phyloP scores from a whole-genome alignment of 495 filamentous ascomycete genomes.

The Jackrogersella multiformis region DNA sequence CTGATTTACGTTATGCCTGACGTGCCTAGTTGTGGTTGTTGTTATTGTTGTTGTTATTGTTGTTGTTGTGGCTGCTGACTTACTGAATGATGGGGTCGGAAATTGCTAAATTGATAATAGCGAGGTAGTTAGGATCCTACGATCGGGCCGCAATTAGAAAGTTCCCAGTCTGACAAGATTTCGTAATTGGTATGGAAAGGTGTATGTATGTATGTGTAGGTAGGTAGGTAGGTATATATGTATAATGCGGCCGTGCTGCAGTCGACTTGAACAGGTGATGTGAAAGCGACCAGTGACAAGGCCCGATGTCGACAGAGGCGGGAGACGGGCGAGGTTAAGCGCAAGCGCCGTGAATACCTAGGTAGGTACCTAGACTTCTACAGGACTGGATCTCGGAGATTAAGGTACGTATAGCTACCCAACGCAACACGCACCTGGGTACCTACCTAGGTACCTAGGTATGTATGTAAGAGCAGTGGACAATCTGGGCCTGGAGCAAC shows the following conservation, averaged over 20 bases:
- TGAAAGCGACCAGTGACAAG: slow-evolving; percentile 32
- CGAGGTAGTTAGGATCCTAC: slow-evolving; percentile 15
- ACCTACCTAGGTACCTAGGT: slow-evolving; percentile 30
- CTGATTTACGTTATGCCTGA: slow-evolving; percentile 20
- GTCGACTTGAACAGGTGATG: slow-evolving; percentile 26
- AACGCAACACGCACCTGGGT: slow-evolving; percentile 22
- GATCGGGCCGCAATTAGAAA: slow-evolving; percentile 38
- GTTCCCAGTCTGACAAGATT: slow-evolving; percentile 12
- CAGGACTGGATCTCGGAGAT: neutral
- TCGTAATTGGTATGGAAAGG: slow-evolving; percentile 7
- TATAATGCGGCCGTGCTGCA: slow-evolving; percentile 22
- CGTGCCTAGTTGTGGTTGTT: slow-evolving; percentile 25
- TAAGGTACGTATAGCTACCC: slow-evolving; percentile 29
- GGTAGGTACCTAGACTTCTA: neutral
- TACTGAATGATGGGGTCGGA: slow-evolving; percentile 17
- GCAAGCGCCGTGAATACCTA: slow-evolving; percentile 8
- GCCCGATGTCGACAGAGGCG: slow-evolving; percentile 9
- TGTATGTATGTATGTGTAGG: slow-evolving; percentile 3
- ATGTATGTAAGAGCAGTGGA: neutral
- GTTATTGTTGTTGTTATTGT: too few species aligned
- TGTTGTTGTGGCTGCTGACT: slow-evolving; percentile 22
- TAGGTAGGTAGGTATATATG: neutral
- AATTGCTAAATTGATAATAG: slow-evolving; percentile 8
- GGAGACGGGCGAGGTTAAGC: slow-evolving; percentile 1
- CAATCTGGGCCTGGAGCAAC: slow-evolving; percentile 9